Base-by-base conservation (phyloP, 2,329 filamentous ascomycete genomes). In the Colletotrichum kahawae region DNA sequence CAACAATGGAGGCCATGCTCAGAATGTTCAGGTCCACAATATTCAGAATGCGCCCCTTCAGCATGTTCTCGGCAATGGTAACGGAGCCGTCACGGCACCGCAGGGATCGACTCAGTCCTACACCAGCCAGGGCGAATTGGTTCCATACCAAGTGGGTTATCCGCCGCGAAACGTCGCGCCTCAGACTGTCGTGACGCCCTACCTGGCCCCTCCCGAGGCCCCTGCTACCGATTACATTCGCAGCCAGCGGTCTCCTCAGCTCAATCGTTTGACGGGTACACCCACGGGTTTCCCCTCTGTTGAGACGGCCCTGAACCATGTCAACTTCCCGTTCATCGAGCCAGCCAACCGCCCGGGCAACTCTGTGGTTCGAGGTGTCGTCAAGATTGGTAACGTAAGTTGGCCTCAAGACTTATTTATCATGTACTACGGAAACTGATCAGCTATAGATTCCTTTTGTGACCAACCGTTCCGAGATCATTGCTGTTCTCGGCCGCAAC, bases 401-500 rank as follows among this genome's bases (percentile, higher is more conserved):
- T 5, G 13, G 31, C 16, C 1, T 4, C 27, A 2, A 12, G 4
- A 8, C 13, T 21, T 48, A 13, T 31, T 12, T 9, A 12, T 16
- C 27, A 9, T 5, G 1, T 33, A 18, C 10, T 24, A 7, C 10
- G 7, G 10, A 36, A 13, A 51, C 70, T 77, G 48, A 78, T 65
- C n/a, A 24, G 5, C 33, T 1, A 48, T 70, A 92, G 90, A 91
- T 92, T 71, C 91, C 90, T 0, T 92, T 91, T 77, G 82, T 83
- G 18, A 87, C 89, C 63, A 88, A 84, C 29, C 87, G 89, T 5
- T 80, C 87, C 16, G 90, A 92, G 79, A 83, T 93, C 21, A 84
- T 91, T 68, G 90, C 90, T 2, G 90, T 92, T 78, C 84, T 92
- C 21, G 91, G 91, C 4, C 88, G 89, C 65, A 91, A 90, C 78